Base-by-base conservation (phyloP, 2,329 filamentous ascomycete species). In the Periconia digitata region DNA sequence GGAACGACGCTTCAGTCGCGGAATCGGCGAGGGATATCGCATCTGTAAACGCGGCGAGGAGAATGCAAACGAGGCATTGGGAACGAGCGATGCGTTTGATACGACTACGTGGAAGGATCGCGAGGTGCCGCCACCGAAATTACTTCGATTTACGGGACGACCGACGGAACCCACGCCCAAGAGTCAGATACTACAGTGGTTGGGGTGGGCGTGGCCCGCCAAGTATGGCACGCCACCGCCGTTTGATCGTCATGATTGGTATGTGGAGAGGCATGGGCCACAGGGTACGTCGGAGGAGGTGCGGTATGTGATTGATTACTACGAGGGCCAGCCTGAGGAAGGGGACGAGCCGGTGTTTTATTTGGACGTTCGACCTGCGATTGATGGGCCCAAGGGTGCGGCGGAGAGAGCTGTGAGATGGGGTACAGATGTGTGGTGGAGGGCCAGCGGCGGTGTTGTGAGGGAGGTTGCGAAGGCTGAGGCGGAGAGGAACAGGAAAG, bases 191-290 rank as follows among this genome's bases (percentile, higher is more conserved):
- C 74, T 95, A 58, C 88, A 92, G 71, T 78, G 90, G 44, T 73
- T 96, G 67, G 89, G 87, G 4, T 85, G 83, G 78, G 64, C 92
- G 17, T 95, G 89, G 69, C 94, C 94, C 1, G 76, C 81, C 50
- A 86, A 85, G 63, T 99, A 89, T 73, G 87, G 76, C 5, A 85
- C 86, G 7, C 86, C 90, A 44, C 88, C 90, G 10, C 94, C 94
- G 1, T 99, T 99, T 63, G 94, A 99, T 72, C 85, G 94, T 53
- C 94, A 99, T 70, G 94, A 99, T 70, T 99, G 94, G 94, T 97
- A 87, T 67, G 89, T 99, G 36, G 82, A 89, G 56, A 82, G 94
- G 54, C 81, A 86, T 27, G 75, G 78, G 5, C 79, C 85, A 45
- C 89, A 89, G 22, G 70, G 85, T 49, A 79, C 77, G 62, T 20